These are phyloP conservation scores for Alisma plantagoaquatica DNA, from an alignment of 106 monocot genomes.

Conservation along the genomic window DNA sequence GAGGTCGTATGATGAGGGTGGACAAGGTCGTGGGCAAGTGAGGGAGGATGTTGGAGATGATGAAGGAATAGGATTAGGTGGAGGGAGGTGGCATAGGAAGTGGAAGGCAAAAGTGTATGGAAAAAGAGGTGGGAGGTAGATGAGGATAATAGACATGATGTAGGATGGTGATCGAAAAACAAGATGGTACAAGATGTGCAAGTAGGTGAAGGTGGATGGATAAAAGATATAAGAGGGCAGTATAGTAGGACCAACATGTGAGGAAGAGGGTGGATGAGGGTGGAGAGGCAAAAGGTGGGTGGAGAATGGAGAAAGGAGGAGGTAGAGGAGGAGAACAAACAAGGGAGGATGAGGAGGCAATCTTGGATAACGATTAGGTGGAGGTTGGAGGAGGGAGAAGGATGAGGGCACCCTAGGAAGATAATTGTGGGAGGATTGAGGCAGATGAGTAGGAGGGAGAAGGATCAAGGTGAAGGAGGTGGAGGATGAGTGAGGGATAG, in stretches of 20 bases:
- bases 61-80: no score
- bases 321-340: neutral
- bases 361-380: neutral
- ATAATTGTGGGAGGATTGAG: neutral
- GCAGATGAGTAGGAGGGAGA: no score
- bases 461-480: neutral
- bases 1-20: neutral
- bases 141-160: no score
- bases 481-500: neutral
- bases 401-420: neutral
- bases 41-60: no score
- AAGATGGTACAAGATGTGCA: no score
- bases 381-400: neutral
- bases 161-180: constrained; percentile 33
- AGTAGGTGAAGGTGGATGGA: neutral
- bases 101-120: constrained; percentile 30
- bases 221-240: neutral
- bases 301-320: neutral
- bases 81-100: no score
- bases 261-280: neutral
- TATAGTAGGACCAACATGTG: neutral
- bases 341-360: neutral
- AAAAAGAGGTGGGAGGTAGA: constrained; percentile 30
- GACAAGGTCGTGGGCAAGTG: no score
- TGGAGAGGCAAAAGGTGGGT: neutral